These are phyloP conservation scores for Panaeolus papilionaceus DNA, from an alignment of 768 basidiomycete genomes.

Conservation along the genomic window DNA sequence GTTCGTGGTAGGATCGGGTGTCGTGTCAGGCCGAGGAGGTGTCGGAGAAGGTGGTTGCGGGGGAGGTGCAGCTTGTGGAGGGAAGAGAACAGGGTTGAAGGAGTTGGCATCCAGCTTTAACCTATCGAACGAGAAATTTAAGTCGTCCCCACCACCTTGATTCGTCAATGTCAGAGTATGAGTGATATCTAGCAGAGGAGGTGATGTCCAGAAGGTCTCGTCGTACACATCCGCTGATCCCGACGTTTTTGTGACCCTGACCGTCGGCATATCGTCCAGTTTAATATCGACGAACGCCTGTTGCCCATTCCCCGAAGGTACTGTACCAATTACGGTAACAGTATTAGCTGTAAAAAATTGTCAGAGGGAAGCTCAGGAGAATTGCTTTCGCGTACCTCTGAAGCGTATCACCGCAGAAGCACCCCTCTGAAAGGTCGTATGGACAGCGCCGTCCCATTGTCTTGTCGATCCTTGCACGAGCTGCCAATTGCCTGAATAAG, in stretches of 20 bases:
- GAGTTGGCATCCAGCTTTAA: background rate
- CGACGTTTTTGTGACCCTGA: background rate
- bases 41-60: background rate
- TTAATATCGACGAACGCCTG: background rate
- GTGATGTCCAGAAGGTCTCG: background rate
- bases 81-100: background rate
- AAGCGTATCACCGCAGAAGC: conserved; percentile 35
- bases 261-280: conserved; percentile 4
- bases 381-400: conserved; percentile 23
- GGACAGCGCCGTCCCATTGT: conserved; percentile 28
- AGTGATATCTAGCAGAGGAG: background rate
- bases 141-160: background rate
- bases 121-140: conserved; percentile 5
- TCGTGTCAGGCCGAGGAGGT: background rate
- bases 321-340: background rate
- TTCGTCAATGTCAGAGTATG: conserved; percentile 6
- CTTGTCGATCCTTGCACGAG: conserved; percentile 26
- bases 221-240: background rate
- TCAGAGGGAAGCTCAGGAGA: background rate
- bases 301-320: conserved; percentile 3
- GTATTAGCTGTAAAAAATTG: background rate
- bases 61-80: conserved; percentile 5
- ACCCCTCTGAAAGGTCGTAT: conserved; percentile 26
- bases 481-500: conserved; percentile 28
- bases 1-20: background rate